Base-by-base conservation (phyloP, 208 protist species). In the Trypanosoma caninum region DNA sequence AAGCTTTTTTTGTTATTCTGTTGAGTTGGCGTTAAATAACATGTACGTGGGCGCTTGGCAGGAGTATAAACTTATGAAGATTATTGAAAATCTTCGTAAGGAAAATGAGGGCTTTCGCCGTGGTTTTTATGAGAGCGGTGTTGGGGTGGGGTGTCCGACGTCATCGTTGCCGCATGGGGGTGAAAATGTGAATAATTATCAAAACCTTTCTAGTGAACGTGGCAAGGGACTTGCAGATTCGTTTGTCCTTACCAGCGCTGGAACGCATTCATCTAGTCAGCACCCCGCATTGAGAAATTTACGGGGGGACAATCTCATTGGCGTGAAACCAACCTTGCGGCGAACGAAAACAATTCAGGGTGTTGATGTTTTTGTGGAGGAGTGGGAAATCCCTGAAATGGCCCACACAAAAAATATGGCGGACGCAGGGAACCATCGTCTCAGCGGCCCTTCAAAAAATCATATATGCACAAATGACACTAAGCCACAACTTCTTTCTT, bases 41-140 rank as follows among this genome's bases (percentile, higher is more conserved):
- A 88, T 88, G 81, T 88, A 88, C 47, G 77, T 88, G 1, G 81
- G 81, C 16, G 74, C 81, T 20, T 88, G 81, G 78, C 69, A 88
- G 46, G 81, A 88, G 65, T 88, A 74, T 62, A 81, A 73, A 31
- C 69, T 88, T 28, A 80, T 84, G 70, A 72, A 69, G 67, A 71
- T 76, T 50, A 81, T 88, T 48, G 71, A 78, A 25, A 70, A 80
- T 40, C 59, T 82, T 27, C 68, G 68, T 22, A 65, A 65, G 7
- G 56, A 75, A 54, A 75, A 74, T 18, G 54, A 72, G 18, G 42
- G 58, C 18, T 45, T 73, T 20, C 28, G 42, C 18, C 42, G n/a
- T 22, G 55, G n/a, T n/a, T n/a, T n/a, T n/a, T n/a, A n/a, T n/a
- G n/a, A n/a, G n/a, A n/a, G n/a, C n/a, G n/a, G n/a, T n/a, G n/a